Conservation (phyloP, 306 rosid genomes). For the Comarum palustre region DNA sequence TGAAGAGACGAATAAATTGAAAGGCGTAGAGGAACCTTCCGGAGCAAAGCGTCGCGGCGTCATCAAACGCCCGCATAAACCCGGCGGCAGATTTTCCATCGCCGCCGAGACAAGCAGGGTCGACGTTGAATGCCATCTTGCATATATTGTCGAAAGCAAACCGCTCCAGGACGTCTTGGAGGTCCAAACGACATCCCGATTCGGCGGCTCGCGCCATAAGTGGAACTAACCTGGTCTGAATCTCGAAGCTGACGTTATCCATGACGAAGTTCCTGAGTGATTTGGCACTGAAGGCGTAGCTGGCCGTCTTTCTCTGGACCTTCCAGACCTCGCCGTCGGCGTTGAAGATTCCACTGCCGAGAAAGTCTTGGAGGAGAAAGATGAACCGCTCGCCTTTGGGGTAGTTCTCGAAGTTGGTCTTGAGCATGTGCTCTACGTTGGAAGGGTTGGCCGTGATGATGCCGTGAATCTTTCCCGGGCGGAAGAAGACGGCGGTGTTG, state of each 20-base stretch:
- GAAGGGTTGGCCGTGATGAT: conserved; percentile 55
- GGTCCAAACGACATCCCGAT: conserved; percentile 30
- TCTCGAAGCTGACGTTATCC: conserved; percentile 49
- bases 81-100: conserved; percentile 32
- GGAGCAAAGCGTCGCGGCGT: conserved; percentile 37
- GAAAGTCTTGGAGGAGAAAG: conserved; percentile 40
- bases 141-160: conserved; percentile 72
- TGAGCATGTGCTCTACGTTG: conserved; percentile 61
- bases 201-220: conserved; percentile 33
- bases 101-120: conserved; percentile 51
- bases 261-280: conserved; percentile 53
- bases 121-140: conserved; percentile 57
- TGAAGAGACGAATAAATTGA: conserved; percentile 15
- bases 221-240: conserved; percentile 42
- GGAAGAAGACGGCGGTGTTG: conserved; percentile 41
- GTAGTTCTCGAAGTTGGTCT: conserved; percentile 61
- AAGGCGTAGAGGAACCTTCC: conserved; percentile 42
- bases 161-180: conserved; percentile 59
- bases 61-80: conserved; percentile 68
- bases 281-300: conserved; percentile 61
- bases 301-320: conserved; percentile 59
- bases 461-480: conserved; percentile 36
- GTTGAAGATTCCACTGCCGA: conserved; percentile 72
- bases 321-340: conserved; percentile 58
- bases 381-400: conserved; percentile 57